Evolutionary conservation across 2,329 filamentous ascomycete genomes (phyloP), one percentile per base, ranked within the genome.

Genomic region (Colletotrichum sp.): DNA sequence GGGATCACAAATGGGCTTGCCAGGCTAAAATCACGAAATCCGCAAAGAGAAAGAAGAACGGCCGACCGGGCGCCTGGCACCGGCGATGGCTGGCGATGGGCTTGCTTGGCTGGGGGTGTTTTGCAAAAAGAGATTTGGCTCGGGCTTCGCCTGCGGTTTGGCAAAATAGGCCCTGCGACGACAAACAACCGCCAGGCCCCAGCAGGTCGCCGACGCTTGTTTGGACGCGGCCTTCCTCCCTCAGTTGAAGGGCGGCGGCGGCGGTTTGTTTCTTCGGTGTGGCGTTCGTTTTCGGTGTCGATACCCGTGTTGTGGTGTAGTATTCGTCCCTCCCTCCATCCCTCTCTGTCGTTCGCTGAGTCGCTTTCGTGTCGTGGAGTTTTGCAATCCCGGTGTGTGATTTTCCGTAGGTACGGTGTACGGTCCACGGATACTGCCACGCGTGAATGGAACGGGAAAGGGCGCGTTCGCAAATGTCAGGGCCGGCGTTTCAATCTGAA

Each of bases 401-500:
- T 49, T 49, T 49, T 49, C 44, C n/a, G 44, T 49, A 21, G 62
- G 32, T 32, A 30, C 34, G 36, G 24, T 34, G 21, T n/a, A 18
- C 10, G 18, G 5, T 26, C 16, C 44, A 65, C 21, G 18, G 32
- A 24, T 34, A 24, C 15, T 39, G 34, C 63, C 34, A 39, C 34
- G 21, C 26, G 15, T 13, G 65, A 15, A 44, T 32, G 21, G 28
- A 52, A 55, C 15, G 34, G 34, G 34, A 21, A 62, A 30, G 16
- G 52, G 13, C 26, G 34, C 55, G 9, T 18, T 21, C 21, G 44
- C 44, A 49, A 49, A 49, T 18, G 24, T 68, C 39, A 34, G 44
- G 28, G 26, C 34, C 18, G 18, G n/a, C 69, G 73, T 76, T 68
- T 76, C 73, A 68, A 59, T 76, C 73, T 69, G 69, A 76, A 63